A percentile compares a stretch with the other conserved stretches of the same genome.
phyloP scores from a whole-genome alignment of 2,329 filamentous ascomycete species.

The Trichoderma gracile region DNA sequence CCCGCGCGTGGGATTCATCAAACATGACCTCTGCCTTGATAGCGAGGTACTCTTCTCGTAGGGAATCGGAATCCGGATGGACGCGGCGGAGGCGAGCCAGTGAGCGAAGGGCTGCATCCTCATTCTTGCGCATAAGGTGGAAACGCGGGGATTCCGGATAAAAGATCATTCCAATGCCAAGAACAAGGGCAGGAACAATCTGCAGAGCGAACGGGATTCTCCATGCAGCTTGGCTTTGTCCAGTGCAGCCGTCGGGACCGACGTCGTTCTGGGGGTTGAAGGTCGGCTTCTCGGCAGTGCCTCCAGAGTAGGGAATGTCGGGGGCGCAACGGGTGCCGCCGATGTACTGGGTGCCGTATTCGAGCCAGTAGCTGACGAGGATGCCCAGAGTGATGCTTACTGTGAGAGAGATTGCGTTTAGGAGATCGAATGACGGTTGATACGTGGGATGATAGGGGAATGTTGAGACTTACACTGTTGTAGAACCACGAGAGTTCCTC shows the following conservation, averaged over 20 bases:
- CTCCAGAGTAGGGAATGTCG: conserved; percentile 48
- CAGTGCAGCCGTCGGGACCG: conserved; percentile 44
- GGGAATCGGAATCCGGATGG: conserved; percentile 35
- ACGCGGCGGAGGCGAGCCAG: conserved; percentile 39
- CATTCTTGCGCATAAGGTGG: conserved; percentile 36
- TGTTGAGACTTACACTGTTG: conserved; percentile 38
- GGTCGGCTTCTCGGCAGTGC: conserved; percentile 38
- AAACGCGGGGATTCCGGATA: conserved; percentile 46
- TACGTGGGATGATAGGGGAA: neutral
- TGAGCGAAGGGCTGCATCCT: conserved; percentile 37
- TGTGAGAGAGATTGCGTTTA: conserved; percentile 1
- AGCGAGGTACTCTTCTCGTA: conserved; percentile 39
- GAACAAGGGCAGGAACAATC: conserved; percentile 57
- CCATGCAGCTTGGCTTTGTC: conserved; percentile 48
- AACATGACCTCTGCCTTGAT: conserved; percentile 44
- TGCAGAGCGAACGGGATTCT: conserved; percentile 52
- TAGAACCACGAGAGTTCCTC: conserved; percentile 49
- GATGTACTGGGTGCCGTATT: conserved; percentile 45
- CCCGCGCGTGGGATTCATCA: conserved; percentile 35
- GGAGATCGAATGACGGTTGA: neutral
- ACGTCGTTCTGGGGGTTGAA: conserved; percentile 49
- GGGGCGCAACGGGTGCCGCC: conserved; percentile 50
- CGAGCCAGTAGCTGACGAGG: conserved; percentile 46
- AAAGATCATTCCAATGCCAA: conserved; percentile 56
- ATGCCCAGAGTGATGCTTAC: conserved; percentile 46